Conservation (phyloP, 2,329 filamentous ascomycete species). For the Pseudogymnoascus sp. region DNA sequence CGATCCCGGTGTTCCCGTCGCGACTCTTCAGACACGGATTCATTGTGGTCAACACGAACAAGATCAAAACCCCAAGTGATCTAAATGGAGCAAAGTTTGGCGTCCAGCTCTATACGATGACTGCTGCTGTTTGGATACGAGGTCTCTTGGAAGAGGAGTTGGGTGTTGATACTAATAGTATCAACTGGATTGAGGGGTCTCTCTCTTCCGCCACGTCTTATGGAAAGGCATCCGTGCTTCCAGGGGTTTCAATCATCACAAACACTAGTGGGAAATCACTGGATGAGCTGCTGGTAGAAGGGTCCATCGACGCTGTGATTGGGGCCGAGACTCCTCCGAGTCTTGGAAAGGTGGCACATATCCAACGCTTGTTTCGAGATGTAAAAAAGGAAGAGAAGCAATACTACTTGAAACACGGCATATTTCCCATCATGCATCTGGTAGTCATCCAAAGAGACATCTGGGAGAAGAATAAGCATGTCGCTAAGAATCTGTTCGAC, state of each 20-base stretch:
- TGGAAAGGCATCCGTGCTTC: conserved; percentile 23
- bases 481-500: conserved; percentile 27
- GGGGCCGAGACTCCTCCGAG: conserved; percentile 28
- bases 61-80: conserved; percentile 25
- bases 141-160: conserved; percentile 25
- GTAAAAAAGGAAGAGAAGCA: conserved; percentile 28
- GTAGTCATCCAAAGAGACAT: conserved; percentile 11
- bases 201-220: conserved; percentile 26
- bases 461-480: conserved; percentile 24
- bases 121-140: conserved; percentile 31
- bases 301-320: conserved; percentile 32
- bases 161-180: conserved; percentile 27
- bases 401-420: conserved; percentile 25
- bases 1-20: conserved; percentile 28
- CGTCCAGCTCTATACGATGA: conserved; percentile 32
- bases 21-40: conserved; percentile 28
- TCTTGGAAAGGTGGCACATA: conserved; percentile 23
- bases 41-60: conserved; percentile 27
- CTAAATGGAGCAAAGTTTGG: conserved; percentile 30
- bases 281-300: conserved; percentile 27
- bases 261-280: conserved; percentile 26
- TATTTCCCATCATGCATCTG: conserved; percentile 16
- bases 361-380: conserved; percentile 29
- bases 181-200: conserved; percentile 29
- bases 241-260: conserved; percentile 21